phyloP scores from a whole-genome alignment of 306 rosid genomes.

The Trifolium dubium region DNA sequence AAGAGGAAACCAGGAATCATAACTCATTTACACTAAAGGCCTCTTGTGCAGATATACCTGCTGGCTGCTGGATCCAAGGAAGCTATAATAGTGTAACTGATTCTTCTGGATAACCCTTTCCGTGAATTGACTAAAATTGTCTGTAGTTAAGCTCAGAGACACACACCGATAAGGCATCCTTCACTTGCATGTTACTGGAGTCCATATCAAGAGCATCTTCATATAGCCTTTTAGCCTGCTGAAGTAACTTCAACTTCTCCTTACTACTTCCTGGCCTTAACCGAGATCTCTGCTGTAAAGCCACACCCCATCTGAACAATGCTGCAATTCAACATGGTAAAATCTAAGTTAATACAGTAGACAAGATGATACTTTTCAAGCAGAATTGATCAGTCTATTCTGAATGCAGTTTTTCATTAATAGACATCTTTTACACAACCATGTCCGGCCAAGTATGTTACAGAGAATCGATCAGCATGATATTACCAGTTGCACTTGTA shows the following conservation, averaged over 20 bases:
- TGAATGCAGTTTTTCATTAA: conserved; percentile 8
- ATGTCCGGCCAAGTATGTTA: conserved; percentile 7
- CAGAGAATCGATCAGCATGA: conserved; percentile 13
- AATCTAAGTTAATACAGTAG: conserved; percentile 25
- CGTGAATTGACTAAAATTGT: conserved; percentile 42
- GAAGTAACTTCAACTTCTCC: conserved; percentile 84
- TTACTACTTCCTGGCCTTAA: conserved; percentile 77
- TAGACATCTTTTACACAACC: conserved; percentile 26
- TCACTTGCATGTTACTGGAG: conserved; percentile 68
- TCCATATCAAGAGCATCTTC: conserved; percentile 85
- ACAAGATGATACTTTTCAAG: neutral
- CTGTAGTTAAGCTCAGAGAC: conserved; percentile 68
- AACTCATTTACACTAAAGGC: conserved; percentile 8
- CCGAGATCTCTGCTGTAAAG: conserved; percentile 90
- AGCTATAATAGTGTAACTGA: conserved; percentile 31
- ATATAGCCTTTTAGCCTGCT: conserved; percentile 82
- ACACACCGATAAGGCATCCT: conserved; percentile 77
- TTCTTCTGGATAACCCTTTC: conserved; percentile 35
- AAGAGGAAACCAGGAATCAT: conserved; percentile 27
- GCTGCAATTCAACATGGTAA: conserved; percentile 57
- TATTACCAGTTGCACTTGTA: conserved; percentile 33
- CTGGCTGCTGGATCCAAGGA: conserved; percentile 34
- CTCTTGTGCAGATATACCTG: conserved; percentile 38
- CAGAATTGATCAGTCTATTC: conserved; percentile 3
- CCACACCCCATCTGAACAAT: conserved; percentile 84